Evolutionary conservation across 2,329 filamentous ascomycete species (phyloP).

Genomic region (Stachybotrys chartarum): DNA sequence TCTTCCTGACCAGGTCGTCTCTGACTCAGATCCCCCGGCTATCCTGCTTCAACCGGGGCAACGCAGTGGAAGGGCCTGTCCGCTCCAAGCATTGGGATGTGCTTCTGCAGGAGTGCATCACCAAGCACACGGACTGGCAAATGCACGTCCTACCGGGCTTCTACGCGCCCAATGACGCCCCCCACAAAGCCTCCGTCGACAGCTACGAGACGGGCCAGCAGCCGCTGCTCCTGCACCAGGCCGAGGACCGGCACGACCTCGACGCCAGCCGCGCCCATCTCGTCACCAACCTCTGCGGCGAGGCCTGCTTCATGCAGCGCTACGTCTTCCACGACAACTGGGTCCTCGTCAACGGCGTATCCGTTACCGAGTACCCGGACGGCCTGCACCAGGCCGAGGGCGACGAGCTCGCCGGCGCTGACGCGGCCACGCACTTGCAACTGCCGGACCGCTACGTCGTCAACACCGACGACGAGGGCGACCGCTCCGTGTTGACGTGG

Average conservation of each 20-base stretch:
- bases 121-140: slow-evolving; percentile 21
- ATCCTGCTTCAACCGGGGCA: slow-evolving; percentile 24
- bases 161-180: slow-evolving; percentile 28
- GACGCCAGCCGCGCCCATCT: slow-evolving; percentile 33
- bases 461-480: slow-evolving; percentile 17
- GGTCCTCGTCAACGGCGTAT: slow-evolving; percentile 40
- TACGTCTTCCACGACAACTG: slow-evolving; percentile 38
- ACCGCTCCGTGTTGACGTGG: slow-evolving; percentile 26
- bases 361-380: slow-evolving; percentile 34
- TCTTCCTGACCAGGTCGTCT: slow-evolving; percentile 31
- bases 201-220: slow-evolving; percentile 31
- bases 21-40: slow-evolving; percentile 25
- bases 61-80: slow-evolving; percentile 5
- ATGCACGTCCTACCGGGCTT: slow-evolving; percentile 37
- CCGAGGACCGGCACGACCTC: slow-evolving; percentile 28
- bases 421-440: slow-evolving; percentile 1
- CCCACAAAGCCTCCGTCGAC: slow-evolving; percentile 17
- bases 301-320: slow-evolving; percentile 39
- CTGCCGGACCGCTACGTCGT: slow-evolving; percentile 23
- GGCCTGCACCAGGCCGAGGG: slow-evolving; percentile 20
- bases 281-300: slow-evolving; percentile 34
- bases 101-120: slow-evolving; percentile 32
- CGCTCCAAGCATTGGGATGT: slow-evolving; percentile 30
- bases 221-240: slow-evolving; percentile 33
- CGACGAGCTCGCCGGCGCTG: slow-evolving; percentile 5